phyloP scores from a whole-genome alignment of 257 asterid species.

The Gentiana dahurica region DNA sequence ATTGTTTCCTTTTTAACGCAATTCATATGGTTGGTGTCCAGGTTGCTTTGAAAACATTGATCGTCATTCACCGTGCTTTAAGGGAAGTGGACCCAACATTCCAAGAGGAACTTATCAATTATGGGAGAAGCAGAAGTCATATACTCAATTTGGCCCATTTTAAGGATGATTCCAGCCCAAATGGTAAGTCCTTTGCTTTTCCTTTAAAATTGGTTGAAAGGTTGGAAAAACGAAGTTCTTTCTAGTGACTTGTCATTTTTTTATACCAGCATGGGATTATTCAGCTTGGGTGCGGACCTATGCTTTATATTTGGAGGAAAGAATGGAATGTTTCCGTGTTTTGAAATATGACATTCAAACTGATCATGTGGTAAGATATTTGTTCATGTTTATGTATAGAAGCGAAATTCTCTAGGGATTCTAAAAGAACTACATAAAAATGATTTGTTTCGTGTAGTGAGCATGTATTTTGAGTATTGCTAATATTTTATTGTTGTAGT shows the following conservation, averaged over 20 bases:
- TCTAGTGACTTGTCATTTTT: slow-evolving; percentile 14
- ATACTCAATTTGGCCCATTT: slow-evolving; percentile 88
- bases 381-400: neutral
- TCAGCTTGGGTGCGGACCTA: slow-evolving; percentile 95
- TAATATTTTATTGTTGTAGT: no score
- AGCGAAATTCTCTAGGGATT: neutral
- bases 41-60: slow-evolving; percentile 95
- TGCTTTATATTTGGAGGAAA: slow-evolving; percentile 89
- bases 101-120: slow-evolving; percentile 85
- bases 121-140: slow-evolving; percentile 76
- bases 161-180: slow-evolving; percentile 96
- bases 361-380: slow-evolving; percentile 51
- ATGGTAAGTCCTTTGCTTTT: slow-evolving; percentile 38
- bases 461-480: neutral
- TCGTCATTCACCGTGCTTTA: slow-evolving; percentile 93
- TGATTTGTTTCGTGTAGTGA: neutral
- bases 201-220: slow-evolving; percentile 1
- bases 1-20: neutral
- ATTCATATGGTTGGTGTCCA: slow-evolving; percentile 12
- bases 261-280: slow-evolving; percentile 85
- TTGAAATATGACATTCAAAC: slow-evolving; percentile 78
- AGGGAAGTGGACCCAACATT: slow-evolving; percentile 95
- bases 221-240: slow-evolving; percentile 4
- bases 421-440: neutral
- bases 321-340: slow-evolving; percentile 85